phyloP scores from a whole-genome alignment of 768 basidiomycete genomes.

The Tylopilus vinaceipallidus region DNA sequence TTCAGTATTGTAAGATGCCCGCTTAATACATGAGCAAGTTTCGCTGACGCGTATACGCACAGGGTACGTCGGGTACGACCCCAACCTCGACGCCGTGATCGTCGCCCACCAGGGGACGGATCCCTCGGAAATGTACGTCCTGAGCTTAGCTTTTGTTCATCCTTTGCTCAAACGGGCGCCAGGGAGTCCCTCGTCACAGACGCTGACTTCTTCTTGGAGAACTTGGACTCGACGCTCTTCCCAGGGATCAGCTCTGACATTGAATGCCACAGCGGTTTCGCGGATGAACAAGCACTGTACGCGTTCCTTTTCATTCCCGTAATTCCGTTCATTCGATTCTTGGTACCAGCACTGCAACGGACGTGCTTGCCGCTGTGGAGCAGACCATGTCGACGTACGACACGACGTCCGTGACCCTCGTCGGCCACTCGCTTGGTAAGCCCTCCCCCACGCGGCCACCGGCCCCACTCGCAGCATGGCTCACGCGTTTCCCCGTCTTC shows the following conservation, averaged over 20 bases:
- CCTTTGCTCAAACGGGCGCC: neutral
- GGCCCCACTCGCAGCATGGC: no score
- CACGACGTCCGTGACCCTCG: slow-evolving; percentile 40
- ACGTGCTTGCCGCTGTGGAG: slow-evolving; percentile 45
- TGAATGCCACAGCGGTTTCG: slow-evolving; percentile 48
- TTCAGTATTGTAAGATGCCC: slow-evolving; percentile 41
- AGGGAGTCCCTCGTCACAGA: slow-evolving; percentile 44
- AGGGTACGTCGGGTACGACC: slow-evolving; percentile 58
- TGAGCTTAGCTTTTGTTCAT: neutral
- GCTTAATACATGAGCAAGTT: neutral
- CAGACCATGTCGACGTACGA: slow-evolving; percentile 35
- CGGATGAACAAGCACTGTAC: slow-evolving; percentile 42
- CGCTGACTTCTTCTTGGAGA: slow-evolving; percentile 33
- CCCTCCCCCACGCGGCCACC: no score
- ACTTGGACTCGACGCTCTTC: slow-evolving; percentile 43
- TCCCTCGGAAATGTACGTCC: slow-evolving; percentile 28
- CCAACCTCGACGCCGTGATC: slow-evolving; percentile 35
- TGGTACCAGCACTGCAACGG: slow-evolving; percentile 36
- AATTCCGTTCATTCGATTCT: neutral
- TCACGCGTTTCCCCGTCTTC: neutral
- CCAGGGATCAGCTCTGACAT: slow-evolving; percentile 45
- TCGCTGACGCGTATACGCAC: neutral
- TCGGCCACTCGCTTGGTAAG: slow-evolving; percentile 44
- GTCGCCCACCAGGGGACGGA: slow-evolving; percentile 39
- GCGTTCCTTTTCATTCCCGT: slow-evolving; percentile 6